Evolutionary conservation across 192 early-diverging fungal genomes (phyloP).

Genomic region (Endogone sp.): DNA sequence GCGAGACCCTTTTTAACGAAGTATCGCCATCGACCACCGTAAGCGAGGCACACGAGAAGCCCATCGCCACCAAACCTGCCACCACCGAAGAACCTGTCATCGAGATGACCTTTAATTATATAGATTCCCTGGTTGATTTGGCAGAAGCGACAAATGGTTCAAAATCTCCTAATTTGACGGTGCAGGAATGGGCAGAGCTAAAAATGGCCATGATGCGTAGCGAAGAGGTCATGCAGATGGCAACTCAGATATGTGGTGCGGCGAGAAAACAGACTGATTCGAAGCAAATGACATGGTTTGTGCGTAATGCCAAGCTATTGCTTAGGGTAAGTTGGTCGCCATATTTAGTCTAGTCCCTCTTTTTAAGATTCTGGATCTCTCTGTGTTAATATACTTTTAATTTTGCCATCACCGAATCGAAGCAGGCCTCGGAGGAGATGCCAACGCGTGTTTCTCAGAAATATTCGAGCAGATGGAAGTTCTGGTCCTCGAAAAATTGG

Average conservation of each 20-base stretch:
- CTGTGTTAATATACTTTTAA: too few relatives aligned
- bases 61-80: too few relatives aligned
- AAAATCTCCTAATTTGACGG: neutral
- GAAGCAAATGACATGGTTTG: neutral
- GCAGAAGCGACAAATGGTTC: neutral
- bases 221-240: neutral
- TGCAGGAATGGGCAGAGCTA: neutral
- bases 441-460: neutral
- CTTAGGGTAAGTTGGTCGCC: neutral
- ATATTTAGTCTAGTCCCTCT: too few relatives aligned
- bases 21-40: too few relatives aligned
- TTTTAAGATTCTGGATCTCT: too few relatives aligned
- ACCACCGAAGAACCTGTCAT: too few relatives aligned
- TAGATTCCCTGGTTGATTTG: neutral
- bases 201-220: neutral
- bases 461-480: neutral
- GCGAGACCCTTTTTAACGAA: neutral
- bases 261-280: neutral
- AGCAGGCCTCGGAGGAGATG: neutral
- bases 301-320: neutral
- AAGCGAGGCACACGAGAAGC: too few relatives aligned
- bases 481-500: too few relatives aligned
- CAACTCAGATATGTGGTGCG: neutral
- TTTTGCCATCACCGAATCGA: too few relatives aligned
- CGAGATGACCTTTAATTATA: neutral